Evolutionary conservation across 2,329 filamentous ascomycete genomes (phyloP).

Genomic region (Seiridium unicorne): DNA sequence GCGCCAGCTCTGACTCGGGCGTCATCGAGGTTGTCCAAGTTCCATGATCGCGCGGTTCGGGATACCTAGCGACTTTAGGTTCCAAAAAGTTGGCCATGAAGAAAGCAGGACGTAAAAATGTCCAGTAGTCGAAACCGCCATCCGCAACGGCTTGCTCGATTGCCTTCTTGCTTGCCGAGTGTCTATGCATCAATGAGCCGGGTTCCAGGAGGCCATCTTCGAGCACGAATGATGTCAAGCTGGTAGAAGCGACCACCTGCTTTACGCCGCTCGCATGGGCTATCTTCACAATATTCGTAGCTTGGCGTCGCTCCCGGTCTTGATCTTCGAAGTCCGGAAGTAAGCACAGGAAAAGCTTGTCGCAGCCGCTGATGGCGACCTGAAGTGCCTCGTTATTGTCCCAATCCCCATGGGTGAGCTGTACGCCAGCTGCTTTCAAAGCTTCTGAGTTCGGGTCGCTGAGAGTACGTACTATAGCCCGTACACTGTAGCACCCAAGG

Average conservation of each 20-base stretch:
- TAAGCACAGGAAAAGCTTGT: slow-evolving; percentile 32
- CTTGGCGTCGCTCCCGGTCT: slow-evolving; percentile 26
- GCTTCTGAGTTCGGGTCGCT: slow-evolving; percentile 25
- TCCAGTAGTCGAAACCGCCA: slow-evolving; percentile 25
- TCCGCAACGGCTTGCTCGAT: not conserved
- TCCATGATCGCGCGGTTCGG: slow-evolving; percentile 11
- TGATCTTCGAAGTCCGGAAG: slow-evolving; percentile 29
- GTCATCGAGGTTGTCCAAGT: slow-evolving; percentile 13
- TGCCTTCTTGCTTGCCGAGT: not conserved
- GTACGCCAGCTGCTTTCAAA: slow-evolving; percentile 29
- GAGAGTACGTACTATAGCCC: slow-evolving; percentile 29
- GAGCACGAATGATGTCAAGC: not conserved
- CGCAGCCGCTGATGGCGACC: slow-evolving; percentile 26
- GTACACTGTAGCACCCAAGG: slow-evolving; percentile 11
- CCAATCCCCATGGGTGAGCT: slow-evolving; percentile 31
- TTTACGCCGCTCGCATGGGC: slow-evolving; percentile 24
- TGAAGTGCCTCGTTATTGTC: slow-evolving; percentile 28
- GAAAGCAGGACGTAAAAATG: slow-evolving; percentile 28
- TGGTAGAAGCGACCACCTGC: not conserved
- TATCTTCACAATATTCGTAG: slow-evolving; percentile 30
- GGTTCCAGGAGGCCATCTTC: not conserved
- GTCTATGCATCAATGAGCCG: not conserved
- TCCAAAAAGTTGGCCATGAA: slow-evolving; percentile 21
- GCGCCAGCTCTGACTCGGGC: slow-evolving; percentile 10
- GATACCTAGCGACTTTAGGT: slow-evolving; percentile 14